Evolutionary conservation across 192 early-diverging fungal genomes (phyloP), one percentile per base, ranked within the genome.

Genomic region (Entomortierella beljakovae): DNA sequence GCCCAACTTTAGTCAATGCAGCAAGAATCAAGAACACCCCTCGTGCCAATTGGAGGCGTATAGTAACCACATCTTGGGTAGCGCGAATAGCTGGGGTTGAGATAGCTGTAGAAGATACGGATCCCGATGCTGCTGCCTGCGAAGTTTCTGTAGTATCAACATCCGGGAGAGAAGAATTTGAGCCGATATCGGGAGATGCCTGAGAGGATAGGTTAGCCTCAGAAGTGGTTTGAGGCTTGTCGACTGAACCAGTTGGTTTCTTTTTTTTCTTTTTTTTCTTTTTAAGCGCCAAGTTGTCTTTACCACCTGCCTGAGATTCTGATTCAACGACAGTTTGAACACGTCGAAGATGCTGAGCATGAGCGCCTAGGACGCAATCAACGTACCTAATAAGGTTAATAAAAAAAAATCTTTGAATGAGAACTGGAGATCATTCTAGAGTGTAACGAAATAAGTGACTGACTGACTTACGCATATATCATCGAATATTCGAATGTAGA

Each of bases 401-500:
- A n/a, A 3, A 22, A 52, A 63, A 34, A 52, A 18, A 51, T 31
- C 11, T n/a, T n/a, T n/a, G n/a, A n/a, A n/a, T n/a, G n/a, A n/a
- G n/a, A n/a, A n/a, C n/a, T n/a, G n/a, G n/a, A n/a, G n/a, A n/a
- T n/a, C n/a, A n/a, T n/a, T n/a, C n/a, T n/a, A n/a, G n/a, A n/a
- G n/a, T n/a, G n/a, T n/a, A n/a, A n/a, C n/a, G n/a, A n/a, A n/a
- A n/a, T n/a, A n/a, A n/a, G n/a, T n/a, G n/a, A n/a, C n/a, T 40
- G 2, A 15, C 32, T 0, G 5, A 25, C 80, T 46, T 82, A 87
- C 90, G 85, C 88, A 34, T 88, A 88, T 16, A 93, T 83, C 87
- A 89, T 90, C 6, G 82, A 50, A 53, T 83, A 86, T 70, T 93
- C 92, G 71, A 89, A 83, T 7, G 57, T 18, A n/a, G 87, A 85